Conservation (phyloP, 1,139 yeast species). For the Chernovozyma aurita region DNA sequence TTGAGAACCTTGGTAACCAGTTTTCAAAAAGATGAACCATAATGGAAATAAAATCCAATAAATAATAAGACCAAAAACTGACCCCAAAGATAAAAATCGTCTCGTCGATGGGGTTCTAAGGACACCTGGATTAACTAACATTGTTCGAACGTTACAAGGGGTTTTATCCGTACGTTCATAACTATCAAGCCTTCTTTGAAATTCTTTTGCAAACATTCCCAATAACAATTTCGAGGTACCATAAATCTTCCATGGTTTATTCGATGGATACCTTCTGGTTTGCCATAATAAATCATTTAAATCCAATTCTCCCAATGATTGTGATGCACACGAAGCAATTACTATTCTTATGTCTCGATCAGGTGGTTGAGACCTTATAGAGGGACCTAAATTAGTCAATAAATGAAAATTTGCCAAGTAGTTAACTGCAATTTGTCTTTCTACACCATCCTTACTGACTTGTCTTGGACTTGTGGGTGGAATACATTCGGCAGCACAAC, state of each 20-base stretch:
- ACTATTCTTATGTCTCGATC: slow-evolving; percentile 88
- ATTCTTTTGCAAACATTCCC: slow-evolving; percentile 69
- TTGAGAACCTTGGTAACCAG: slow-evolving; percentile 76
- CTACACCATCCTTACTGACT: slow-evolving; percentile 76
- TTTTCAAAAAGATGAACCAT: slow-evolving; percentile 76
- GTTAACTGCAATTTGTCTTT: slow-evolving; percentile 77
- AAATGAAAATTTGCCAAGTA: slow-evolving; percentile 79
- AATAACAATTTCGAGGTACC: slow-evolving; percentile 80
- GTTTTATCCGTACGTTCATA: slow-evolving; percentile 64
- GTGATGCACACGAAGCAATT: slow-evolving; percentile 70
- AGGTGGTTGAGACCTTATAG: slow-evolving; percentile 83
- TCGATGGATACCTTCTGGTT: slow-evolving; percentile 53
- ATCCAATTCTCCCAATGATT: slow-evolving; percentile 66
- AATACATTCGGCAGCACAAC: slow-evolving; percentile 79
- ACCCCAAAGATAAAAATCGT: slow-evolving; percentile 73
- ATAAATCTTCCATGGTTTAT: slow-evolving; percentile 68
- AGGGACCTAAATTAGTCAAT: slow-evolving; percentile 72
- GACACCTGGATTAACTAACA: slow-evolving; percentile 85
- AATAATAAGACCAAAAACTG: slow-evolving; percentile 61
- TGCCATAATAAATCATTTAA: slow-evolving; percentile 66
- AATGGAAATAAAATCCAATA: slow-evolving; percentile 75
- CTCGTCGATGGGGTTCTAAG: slow-evolving; percentile 86
- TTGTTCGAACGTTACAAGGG: slow-evolving; percentile 66
- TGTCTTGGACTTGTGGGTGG: slow-evolving; percentile 64
- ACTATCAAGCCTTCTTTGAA: slow-evolving; percentile 56